These are phyloP conservation scores for Citeromyces hawaiiensis DNA, from an alignment of 1,139 yeast species.

Conservation along the genomic window DNA sequence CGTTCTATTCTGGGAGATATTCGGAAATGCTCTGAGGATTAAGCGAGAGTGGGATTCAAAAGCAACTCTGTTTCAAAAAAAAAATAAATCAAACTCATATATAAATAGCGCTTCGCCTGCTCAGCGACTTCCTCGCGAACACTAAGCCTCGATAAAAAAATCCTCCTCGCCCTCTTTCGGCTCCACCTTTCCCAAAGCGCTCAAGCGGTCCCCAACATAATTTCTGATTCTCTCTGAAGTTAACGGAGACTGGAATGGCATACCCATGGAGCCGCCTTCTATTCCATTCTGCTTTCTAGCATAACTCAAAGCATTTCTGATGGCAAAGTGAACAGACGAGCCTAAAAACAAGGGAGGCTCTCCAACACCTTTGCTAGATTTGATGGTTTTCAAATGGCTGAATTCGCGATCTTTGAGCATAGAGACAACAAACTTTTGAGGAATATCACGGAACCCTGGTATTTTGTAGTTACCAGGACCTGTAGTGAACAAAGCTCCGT, in stretches of 20 bases:
- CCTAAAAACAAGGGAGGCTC: conserved; percentile 34
- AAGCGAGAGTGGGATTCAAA: no score
- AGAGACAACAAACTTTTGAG: conserved; percentile 25
- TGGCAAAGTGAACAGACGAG: conserved; percentile 24
- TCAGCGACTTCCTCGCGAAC: no score
- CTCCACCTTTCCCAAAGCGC: conserved; percentile 16
- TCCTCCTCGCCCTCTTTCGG: conserved; percentile 19
- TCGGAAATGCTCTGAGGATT: no score
- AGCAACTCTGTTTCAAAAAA: no score
- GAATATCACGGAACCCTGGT: conserved; percentile 30
- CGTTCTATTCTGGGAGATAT: no score
- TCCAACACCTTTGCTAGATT: conserved; percentile 29
- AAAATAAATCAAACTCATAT: no score
- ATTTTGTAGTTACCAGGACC: conserved; percentile 36
- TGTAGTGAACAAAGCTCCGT: conserved; percentile 25
- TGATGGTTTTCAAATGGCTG: conserved; percentile 26
- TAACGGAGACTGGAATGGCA: conserved; percentile 21
- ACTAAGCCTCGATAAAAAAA: conserved; percentile 20
- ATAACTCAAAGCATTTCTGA: conserved; percentile 23
- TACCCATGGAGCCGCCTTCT: conserved; percentile 8
- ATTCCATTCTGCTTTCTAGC: conserved; percentile 20
- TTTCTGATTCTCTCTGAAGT: conserved; percentile 28
- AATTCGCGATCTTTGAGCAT: conserved; percentile 24
- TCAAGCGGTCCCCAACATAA: conserved; percentile 21
- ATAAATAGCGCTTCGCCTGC: no score